phyloP scores from a whole-genome alignment of 2,329 filamentous ascomycete genomes.

The Trematosphaeria pertusa region DNA sequence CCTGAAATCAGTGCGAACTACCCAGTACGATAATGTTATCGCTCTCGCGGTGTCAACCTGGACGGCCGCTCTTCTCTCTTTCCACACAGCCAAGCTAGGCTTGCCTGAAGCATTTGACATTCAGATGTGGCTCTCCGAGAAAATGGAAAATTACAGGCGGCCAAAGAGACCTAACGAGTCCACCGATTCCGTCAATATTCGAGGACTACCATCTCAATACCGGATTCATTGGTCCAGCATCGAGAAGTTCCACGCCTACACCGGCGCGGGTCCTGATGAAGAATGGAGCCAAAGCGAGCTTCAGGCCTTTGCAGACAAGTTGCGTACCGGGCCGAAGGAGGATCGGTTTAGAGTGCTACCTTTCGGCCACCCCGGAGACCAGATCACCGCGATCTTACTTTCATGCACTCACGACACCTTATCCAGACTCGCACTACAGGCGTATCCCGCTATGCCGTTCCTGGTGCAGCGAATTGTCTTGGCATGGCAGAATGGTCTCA shows the following conservation, averaged over 20 bases:
- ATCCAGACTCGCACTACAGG: slow-evolving; percentile 47
- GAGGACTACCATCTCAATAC: slow-evolving; percentile 28
- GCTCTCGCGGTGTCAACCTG: slow-evolving; percentile 59
- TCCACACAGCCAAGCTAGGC: slow-evolving; percentile 57
- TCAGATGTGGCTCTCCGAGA: slow-evolving; percentile 37
- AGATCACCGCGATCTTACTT: slow-evolving; percentile 51
- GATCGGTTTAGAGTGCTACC: slow-evolving; percentile 53
- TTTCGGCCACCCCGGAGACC: slow-evolving; percentile 51
- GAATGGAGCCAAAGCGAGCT: slow-evolving; percentile 60
- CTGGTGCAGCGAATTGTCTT: slow-evolving; percentile 37
- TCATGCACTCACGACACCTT: slow-evolving; percentile 47
- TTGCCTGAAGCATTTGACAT: slow-evolving; percentile 48
- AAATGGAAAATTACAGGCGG: slow-evolving; percentile 19
- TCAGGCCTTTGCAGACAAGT: slow-evolving; percentile 54
- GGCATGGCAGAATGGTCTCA: slow-evolving; percentile 41
- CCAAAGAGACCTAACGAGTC: slow-evolving; percentile 20
- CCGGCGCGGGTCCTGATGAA: slow-evolving; percentile 51
- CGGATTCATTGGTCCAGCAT: slow-evolving; percentile 26
- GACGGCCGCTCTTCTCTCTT: slow-evolving; percentile 58
- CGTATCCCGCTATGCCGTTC: slow-evolving; percentile 53
- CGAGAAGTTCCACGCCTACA: slow-evolving; percentile 53
- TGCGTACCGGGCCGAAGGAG: slow-evolving; percentile 51
- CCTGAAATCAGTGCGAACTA: slow-evolving; percentile 49
- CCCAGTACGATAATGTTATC: slow-evolving; percentile 56
- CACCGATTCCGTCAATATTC: slow-evolving; percentile 31